Conservation (phyloP, 768 basidiomycete species). For the Amanita thiersii region DNA sequence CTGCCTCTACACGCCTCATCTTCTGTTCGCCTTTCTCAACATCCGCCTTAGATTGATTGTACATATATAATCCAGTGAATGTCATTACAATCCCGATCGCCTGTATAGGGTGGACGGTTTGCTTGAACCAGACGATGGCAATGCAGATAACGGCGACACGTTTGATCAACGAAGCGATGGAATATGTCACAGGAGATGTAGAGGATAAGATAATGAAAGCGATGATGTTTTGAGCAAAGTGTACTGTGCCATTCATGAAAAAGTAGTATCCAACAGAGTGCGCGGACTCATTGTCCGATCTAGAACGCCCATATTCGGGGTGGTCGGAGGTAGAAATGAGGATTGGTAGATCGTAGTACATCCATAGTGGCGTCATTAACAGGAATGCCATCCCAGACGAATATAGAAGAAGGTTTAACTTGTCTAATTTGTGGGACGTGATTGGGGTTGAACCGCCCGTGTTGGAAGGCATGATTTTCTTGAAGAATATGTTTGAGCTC, state of each 20-base stretch:
- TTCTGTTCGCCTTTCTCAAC: constrained; percentile 91
- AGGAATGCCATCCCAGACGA: constrained; percentile 91
- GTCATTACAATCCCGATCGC: constrained; percentile 87
- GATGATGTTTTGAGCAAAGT: constrained; percentile 96
- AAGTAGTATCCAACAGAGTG: constrained; percentile 77
- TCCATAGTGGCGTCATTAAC: constrained; percentile 95
- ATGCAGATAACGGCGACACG: constrained; percentile 97
- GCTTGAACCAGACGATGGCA: constrained; percentile 95
- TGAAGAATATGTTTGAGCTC: constrained; percentile 97
- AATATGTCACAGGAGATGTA: constrained; percentile 97
- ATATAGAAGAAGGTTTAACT: constrained; percentile 92
- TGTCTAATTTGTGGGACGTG: constrained; percentile 79
- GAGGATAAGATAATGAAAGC: constrained; percentile 95
- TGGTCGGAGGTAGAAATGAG: constrained; percentile 43
- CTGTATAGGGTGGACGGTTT: constrained; percentile 76
- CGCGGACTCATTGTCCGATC: constrained; percentile 34
- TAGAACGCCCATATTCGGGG: constrained; percentile 29
- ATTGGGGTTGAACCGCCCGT: constrained; percentile 26
- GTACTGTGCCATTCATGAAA: constrained; percentile 89
- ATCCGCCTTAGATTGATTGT: constrained; percentile 89
- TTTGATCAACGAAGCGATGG: constrained; percentile 96
- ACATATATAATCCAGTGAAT: constrained; percentile 89
- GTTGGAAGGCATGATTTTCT: constrained; percentile 87
- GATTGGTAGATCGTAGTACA: constrained; percentile 76
- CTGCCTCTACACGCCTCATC: constrained; percentile 69